phyloP scores from a whole-genome alignment of 306 rosid genomes.

The Prunus padus region DNA sequence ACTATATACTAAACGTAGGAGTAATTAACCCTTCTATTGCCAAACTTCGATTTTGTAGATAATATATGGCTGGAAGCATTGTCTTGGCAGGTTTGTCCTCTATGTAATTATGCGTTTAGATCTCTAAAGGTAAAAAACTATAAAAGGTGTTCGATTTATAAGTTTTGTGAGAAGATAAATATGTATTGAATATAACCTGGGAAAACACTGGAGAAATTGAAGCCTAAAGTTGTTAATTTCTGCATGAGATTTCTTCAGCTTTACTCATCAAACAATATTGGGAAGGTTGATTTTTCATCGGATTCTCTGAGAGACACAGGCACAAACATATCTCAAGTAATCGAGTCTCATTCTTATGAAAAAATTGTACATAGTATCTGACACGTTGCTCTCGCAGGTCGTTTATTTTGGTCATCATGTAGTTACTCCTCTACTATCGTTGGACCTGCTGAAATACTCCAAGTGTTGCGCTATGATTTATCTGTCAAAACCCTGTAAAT shows the following conservation, averaged over 20 bases:
- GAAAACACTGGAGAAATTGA: conserved; percentile 24
- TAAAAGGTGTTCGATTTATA: not conserved
- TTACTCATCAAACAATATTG: conserved; percentile 88
- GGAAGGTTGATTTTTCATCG: conserved; percentile 94
- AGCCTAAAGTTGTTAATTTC: conserved; percentile 58
- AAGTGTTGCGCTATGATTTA: conserved; percentile 87
- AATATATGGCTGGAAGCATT: conserved; percentile 94
- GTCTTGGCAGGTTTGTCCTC: conserved; percentile 88
- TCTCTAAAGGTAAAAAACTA: not conserved
- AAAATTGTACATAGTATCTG: conserved; percentile 26
- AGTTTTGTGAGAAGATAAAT: not conserved
- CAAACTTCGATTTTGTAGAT: conserved; percentile 83
- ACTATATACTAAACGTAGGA: too few species aligned
- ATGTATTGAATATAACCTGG: conserved; percentile 5
- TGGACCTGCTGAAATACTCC: conserved; percentile 90
- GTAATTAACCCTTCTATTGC: conserved; percentile 76
- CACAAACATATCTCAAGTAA: conserved; percentile 88
- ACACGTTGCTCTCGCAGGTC: conserved; percentile 55
- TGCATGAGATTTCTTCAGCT: conserved; percentile 90
- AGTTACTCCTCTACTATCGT: conserved; percentile 74
- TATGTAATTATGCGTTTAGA: not conserved
- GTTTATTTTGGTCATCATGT: conserved; percentile 95
- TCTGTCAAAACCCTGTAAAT: too few species aligned
- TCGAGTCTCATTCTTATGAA: not conserved
- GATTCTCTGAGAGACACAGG: conserved; percentile 68